phyloP scores from a whole-genome alignment of 2,329 filamentous ascomycete genomes.

The Cercospora zeina region DNA sequence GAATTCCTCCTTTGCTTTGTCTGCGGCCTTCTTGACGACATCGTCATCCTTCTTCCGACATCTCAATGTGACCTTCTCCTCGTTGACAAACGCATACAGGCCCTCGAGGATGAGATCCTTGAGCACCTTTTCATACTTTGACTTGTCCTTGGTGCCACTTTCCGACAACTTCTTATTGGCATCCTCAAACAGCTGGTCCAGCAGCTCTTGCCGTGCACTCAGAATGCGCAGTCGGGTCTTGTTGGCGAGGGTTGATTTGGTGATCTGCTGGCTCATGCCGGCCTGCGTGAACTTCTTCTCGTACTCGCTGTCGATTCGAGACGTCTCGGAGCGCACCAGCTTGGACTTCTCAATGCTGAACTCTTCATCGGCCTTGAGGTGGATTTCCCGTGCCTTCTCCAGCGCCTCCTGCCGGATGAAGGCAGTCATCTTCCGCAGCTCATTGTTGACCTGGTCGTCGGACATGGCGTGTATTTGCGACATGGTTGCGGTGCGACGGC shows the following conservation, averaged over 20 bases:
- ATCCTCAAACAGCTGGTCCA: conserved; percentile 84
- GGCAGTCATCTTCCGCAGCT: conserved; percentile 99
- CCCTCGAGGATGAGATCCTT: conserved; percentile 86
- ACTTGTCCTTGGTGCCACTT: conserved; percentile 61
- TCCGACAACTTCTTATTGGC: conserved; percentile 70
- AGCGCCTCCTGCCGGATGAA: conserved; percentile 99
- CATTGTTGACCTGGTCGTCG: conserved; percentile 95
- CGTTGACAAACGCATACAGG: conserved; percentile 75
- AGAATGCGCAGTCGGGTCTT: conserved; percentile 91
- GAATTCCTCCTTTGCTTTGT: conserved; percentile 76
- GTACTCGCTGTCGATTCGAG: conserved; percentile 87
- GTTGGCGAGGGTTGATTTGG: conserved; percentile 91
- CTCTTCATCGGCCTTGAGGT: conserved; percentile 97
- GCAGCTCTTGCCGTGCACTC: conserved; percentile 80
- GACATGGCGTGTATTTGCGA: conserved; percentile 92
- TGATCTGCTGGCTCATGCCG: conserved; percentile 98
- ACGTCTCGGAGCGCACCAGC: conserved; percentile 92
- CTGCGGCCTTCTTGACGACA: conserved; percentile 73
- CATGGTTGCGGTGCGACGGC: conserved; percentile 59
- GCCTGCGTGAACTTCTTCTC: conserved; percentile 99
- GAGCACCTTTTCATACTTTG: conserved; percentile 72
- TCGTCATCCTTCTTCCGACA: conserved; percentile 78
- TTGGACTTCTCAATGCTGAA: conserved; percentile 99
- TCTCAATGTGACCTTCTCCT: conserved; percentile 72
- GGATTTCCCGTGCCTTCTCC: conserved; percentile 96